Conservation (phyloP, 495 filamentous ascomycete species). For the Daldinia childiae region DNA sequence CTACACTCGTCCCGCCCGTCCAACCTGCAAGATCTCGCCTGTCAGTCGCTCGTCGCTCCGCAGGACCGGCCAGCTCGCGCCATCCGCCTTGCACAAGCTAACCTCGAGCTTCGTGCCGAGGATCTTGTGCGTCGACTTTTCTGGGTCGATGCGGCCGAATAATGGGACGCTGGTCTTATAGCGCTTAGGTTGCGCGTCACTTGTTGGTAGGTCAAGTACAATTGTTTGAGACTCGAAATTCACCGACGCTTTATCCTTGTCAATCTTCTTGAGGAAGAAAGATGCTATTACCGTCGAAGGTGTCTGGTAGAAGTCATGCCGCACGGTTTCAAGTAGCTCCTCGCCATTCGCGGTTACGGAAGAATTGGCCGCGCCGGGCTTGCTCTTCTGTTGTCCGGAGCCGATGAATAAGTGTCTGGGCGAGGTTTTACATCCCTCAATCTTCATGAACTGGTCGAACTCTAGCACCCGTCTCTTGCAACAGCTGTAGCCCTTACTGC, state of each 20-base stretch:
- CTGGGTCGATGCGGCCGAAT: conserved; percentile 77
- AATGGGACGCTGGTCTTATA: conserved; percentile 79
- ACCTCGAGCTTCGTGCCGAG: conserved; percentile 96
- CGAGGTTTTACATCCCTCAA: conserved; percentile 87
- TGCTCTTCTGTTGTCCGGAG: conserved; percentile 68
- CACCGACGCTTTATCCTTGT: conserved; percentile 78
- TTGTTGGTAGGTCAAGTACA: conserved; percentile 81
- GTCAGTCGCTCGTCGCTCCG: conserved; percentile 81
- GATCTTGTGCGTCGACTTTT: conserved; percentile 80
- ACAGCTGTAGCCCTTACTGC: conserved; percentile 95
- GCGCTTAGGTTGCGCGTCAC: conserved; percentile 77
- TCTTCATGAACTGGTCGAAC: conserved; percentile 97
- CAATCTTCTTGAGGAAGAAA: conserved; percentile 96
- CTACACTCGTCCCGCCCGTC: conserved; percentile 75
- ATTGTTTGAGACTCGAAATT: conserved; percentile 68
- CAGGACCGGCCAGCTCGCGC: conserved; percentile 86
- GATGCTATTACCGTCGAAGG: conserved; percentile 83
- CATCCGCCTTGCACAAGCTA: conserved; percentile 82
- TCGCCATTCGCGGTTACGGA: conserved; percentile 58
- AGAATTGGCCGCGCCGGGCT: conserved; percentile 52
- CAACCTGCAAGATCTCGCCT: conserved; percentile 85
- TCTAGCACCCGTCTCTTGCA: conserved; percentile 95
- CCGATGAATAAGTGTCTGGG: conserved; percentile 86
- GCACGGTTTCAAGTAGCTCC: conserved; percentile 72
- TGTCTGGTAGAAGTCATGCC: conserved; percentile 97